These are phyloP conservation scores for Podila epigama DNA, from an alignment of 192 early-diverging fungal genomes.

Conservation along the genomic window DNA sequence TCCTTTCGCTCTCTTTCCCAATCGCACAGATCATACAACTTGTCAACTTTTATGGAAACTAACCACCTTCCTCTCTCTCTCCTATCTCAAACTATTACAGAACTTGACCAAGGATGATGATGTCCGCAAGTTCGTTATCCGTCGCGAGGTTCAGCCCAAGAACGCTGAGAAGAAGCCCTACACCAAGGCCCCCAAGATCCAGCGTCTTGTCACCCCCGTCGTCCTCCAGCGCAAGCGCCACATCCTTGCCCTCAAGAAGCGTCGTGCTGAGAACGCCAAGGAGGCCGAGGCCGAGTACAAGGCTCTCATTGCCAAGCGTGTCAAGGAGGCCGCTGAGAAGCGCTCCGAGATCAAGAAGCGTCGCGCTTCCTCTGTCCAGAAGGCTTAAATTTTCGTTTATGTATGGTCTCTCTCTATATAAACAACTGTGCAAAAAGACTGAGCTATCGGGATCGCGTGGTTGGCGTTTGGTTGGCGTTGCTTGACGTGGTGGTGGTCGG, in stretches of 20 bases:
- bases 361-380: constrained; percentile 71
- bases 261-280: constrained; percentile 74
- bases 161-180: constrained; percentile 83
- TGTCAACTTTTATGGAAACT: not conserved
- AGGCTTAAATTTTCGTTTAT: constrained; percentile 43
- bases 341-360: constrained; percentile 77
- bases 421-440: no score
- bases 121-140: constrained; percentile 97
- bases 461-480: no score
- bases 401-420: no score
- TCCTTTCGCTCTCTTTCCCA: no score
- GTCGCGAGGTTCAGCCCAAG: constrained; percentile 88
- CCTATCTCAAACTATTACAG: constrained; percentile 11
- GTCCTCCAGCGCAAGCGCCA: constrained; percentile 93
- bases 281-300: constrained; percentile 74
- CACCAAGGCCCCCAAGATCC: constrained; percentile 94
- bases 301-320: constrained; percentile 87
- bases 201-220: constrained; percentile 93
- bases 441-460: no score
- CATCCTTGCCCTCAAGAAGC: constrained; percentile 81
- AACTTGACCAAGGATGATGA: constrained; percentile 95
- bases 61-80: not conserved
- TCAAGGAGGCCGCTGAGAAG: constrained; percentile 95
- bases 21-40: no score
- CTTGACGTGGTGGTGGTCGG: no score